Conservation (phyloP, 108 stramenopile genomes). For the Skeletonema marinoi region DNA sequence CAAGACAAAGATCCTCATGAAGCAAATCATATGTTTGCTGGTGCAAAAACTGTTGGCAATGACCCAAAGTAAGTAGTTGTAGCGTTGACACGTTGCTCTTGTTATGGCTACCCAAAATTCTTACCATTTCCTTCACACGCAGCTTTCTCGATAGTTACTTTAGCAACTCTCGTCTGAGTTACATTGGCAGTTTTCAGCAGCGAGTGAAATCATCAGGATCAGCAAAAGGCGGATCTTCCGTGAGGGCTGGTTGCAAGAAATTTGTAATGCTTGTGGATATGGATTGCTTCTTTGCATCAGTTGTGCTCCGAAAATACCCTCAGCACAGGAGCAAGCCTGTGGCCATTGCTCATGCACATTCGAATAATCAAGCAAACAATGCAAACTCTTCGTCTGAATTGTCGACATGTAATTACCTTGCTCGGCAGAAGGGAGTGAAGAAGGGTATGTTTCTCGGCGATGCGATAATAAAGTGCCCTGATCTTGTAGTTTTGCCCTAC, state of each 20-base stretch:
- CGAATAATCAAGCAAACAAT: conserved; percentile 1
- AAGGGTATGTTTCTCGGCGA: conserved; percentile 93
- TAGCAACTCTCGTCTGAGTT: conserved; percentile 65
- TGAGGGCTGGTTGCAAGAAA: conserved; percentile 46
- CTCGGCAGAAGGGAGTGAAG: conserved; percentile 83
- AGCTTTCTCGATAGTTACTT: conserved; percentile 76
- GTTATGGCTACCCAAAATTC: not conserved
- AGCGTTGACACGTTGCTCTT: not conserved
- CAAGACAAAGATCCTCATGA: conserved; percentile 23
- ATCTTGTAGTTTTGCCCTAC: conserved; percentile 87
- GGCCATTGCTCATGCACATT: conserved; percentile 83
- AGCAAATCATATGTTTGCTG: conserved; percentile 35
- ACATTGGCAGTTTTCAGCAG: conserved; percentile 85
- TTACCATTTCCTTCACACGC: not conserved
- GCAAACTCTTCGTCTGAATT: conserved; percentile 83
- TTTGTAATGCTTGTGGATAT: conserved; percentile 94
- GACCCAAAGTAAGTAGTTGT: conserved; percentile 56
- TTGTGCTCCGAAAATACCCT: conserved; percentile 83
- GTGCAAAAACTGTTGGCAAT: conserved; percentile 62
- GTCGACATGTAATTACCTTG: conserved; percentile 94
- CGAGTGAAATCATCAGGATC: conserved; percentile 24
- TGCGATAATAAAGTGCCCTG: conserved; percentile 87
- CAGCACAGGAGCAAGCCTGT: conserved; percentile 83
- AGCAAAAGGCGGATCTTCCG: conserved; percentile 9
- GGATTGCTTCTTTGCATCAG: conserved; percentile 96